Conservation (phyloP, 1,284 basidiomycete genomes). For the Irpex rosettiformis region DNA sequence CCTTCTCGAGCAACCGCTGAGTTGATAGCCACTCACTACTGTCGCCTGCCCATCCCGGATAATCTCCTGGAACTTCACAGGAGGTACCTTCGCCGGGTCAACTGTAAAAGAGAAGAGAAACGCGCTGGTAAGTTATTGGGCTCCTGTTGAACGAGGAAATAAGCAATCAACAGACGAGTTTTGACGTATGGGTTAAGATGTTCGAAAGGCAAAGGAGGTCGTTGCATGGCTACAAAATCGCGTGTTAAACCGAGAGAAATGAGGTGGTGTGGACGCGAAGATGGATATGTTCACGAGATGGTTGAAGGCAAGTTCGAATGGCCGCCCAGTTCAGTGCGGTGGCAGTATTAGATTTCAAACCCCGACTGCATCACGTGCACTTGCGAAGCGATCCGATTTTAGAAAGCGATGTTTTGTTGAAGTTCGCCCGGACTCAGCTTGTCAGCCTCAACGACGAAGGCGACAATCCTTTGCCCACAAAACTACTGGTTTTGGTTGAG, state of each 20-base stretch:
- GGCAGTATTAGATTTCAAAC: neutral
- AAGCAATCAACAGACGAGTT: conserved; percentile 29
- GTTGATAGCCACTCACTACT: conserved; percentile 40
- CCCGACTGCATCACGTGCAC: neutral
- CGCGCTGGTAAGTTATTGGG: neutral
- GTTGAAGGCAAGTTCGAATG: conserved; percentile 3
- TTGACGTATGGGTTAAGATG: conserved; percentile 39
- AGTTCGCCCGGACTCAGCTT: too few relatives aligned
- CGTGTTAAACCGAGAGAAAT: conserved; percentile 11
- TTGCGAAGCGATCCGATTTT: neutral
- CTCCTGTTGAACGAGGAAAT: conserved; percentile 19
- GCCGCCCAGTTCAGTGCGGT: neutral
- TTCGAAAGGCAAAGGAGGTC: conserved; percentile 37
- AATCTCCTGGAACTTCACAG: conserved; percentile 72
- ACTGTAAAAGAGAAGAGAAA: conserved; percentile 18
- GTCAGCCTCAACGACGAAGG: too few relatives aligned
- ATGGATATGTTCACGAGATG: conserved; percentile 2
- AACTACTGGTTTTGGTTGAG: neutral
- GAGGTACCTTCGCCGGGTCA: conserved; percentile 30
- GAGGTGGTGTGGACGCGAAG: conserved; percentile 14
- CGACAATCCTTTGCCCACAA: too few relatives aligned
- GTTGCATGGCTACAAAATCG: conserved; percentile 19
- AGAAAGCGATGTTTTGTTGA: neutral
- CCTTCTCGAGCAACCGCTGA: conserved; percentile 3
- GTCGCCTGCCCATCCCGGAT: conserved; percentile 64